Evolutionary conservation across 1,284 basidiomycete species (phyloP), one percentile per base, ranked within the genome.

Genomic region (Rhizoctonia solani): DNA sequence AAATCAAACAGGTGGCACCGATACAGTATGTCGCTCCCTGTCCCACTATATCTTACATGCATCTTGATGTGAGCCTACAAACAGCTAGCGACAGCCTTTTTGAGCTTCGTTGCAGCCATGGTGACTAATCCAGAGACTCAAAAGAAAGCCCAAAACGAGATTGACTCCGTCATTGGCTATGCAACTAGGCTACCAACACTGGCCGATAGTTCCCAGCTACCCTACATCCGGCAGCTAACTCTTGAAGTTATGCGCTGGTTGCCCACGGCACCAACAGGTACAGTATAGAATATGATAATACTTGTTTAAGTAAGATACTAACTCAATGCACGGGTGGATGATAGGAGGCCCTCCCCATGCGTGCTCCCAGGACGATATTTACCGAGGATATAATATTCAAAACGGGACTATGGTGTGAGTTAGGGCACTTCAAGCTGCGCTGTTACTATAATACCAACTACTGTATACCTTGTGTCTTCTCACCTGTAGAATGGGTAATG

Each of bases 181-280:
- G 56, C 23, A 14, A 29, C 29, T n/a, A 16, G 58, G 27, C 44
- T 61, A 37, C 58, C 58, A 6, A 23, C 6, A 1, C 23, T 61
- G 2, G n/a, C 29, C 1, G 58, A 61, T 39, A 27, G 46, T 1
- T 30, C 2, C 9, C 30, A 23, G 2, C 19, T 61, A 25, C 58
- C 58, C 14, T 61, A 61, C 41, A 46, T 61, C 16, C 16, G 21
- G 29, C 34, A 50, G 25, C 11, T 25, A 25, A 23, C 34, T 9
- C n/a, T 23, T 21, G 58, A 59, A n/a, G 25, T 61, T 3, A 16
- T 61, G n/a, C 19, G 58, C 13, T 61, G 58, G 58, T 46, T 37
- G 19, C 46, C 46, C 8, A 32, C 39, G 30, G 21, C 19, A 19
- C 58, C 58, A 5, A 27, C 46, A 1, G 58, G 58, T 61, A 25